Conservation (phyloP, 2,329 filamentous ascomycete species). For the Dactylellina parvicollis region DNA sequence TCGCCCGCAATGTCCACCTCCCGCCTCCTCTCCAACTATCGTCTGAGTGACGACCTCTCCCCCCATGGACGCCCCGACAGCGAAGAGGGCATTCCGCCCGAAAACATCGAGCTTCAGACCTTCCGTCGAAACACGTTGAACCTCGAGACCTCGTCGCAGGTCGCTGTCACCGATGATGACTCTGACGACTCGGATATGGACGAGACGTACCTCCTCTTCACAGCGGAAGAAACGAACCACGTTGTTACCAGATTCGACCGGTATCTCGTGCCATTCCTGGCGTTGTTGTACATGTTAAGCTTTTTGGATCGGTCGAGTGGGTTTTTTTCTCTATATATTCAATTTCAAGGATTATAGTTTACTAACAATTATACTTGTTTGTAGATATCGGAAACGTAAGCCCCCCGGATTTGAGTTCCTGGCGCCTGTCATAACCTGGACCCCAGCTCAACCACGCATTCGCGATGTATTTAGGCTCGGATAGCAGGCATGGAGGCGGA, state of each 20-base stretch:
- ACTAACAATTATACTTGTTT: constrained; percentile 11
- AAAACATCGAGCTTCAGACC: constrained; percentile 51
- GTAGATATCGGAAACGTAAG: constrained; percentile 58
- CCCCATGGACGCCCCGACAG: constrained; percentile 7
- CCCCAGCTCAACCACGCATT: not conserved
- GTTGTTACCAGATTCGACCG: constrained; percentile 81
- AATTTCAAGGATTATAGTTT: not conserved
- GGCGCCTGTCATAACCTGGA: not conserved
- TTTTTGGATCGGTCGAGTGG: constrained; percentile 87
- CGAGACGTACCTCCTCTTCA: constrained; percentile 63
- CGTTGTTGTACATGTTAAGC: constrained; percentile 81
- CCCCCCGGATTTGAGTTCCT: constrained; percentile 18
- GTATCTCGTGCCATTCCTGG: constrained; percentile 80
- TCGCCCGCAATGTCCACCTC: constrained; percentile 47
- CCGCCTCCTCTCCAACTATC: constrained; percentile 43
- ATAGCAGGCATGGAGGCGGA: constrained; percentile 73
- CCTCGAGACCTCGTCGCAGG: constrained; percentile 37
- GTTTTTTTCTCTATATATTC: constrained; percentile 57
- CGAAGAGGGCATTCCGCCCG: constrained; percentile 6
- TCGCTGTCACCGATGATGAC: constrained; percentile 40
- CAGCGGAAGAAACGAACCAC: constrained; percentile 74
- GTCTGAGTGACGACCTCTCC: constrained; percentile 38
- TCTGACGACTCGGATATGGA: constrained; percentile 52
- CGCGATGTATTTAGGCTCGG: constrained; percentile 62
- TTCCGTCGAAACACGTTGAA: constrained; percentile 48